Evolutionary conservation across 345 rosid species (phyloP).

Genomic region (Aquilaria sinensis): DNA sequence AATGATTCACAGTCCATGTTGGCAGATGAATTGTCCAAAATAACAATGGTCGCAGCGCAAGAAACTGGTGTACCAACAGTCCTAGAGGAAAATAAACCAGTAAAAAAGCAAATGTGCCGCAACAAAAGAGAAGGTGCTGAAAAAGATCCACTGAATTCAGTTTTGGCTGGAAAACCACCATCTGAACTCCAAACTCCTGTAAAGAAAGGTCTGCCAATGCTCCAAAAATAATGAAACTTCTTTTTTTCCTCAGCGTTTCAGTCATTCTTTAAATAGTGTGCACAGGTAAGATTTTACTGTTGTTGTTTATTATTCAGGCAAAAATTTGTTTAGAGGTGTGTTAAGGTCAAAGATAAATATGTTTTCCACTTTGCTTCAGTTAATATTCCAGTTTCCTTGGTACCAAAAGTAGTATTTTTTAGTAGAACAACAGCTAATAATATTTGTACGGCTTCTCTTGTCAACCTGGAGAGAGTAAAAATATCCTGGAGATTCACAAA

Average conservation of each 20-base stretch:
- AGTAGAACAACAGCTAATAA: no score
- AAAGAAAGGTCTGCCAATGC: constrained; percentile 26
- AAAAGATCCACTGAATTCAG: constrained; percentile 13
- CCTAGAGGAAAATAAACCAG: constrained; percentile 21
- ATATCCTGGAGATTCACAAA: no score
- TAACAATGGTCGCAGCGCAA: constrained; percentile 54
- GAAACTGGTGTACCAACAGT: constrained; percentile 22
- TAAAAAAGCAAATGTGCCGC: constrained; percentile 16
- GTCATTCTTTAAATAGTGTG: neutral
- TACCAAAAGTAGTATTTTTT: no score
- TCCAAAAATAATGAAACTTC: neutral
- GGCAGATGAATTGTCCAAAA: constrained; percentile 70
- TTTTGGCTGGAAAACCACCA: constrained; percentile 10
- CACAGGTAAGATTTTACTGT: neutral
- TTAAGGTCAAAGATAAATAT: no score
- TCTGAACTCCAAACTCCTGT: constrained; percentile 13
- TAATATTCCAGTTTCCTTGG: no score
- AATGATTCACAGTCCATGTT: constrained; percentile 52
- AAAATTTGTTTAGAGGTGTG: no score
- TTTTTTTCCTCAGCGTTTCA: no score
- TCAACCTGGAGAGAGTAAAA: no score
- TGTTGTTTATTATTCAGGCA: no score
- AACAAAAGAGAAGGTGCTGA: constrained; percentile 14
- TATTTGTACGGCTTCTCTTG: no score
- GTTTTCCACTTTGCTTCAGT: no score